Evolutionary conservation across 208 protist genomes (phyloP).

Genomic region (Acanthamoeba castellanii): DNA sequence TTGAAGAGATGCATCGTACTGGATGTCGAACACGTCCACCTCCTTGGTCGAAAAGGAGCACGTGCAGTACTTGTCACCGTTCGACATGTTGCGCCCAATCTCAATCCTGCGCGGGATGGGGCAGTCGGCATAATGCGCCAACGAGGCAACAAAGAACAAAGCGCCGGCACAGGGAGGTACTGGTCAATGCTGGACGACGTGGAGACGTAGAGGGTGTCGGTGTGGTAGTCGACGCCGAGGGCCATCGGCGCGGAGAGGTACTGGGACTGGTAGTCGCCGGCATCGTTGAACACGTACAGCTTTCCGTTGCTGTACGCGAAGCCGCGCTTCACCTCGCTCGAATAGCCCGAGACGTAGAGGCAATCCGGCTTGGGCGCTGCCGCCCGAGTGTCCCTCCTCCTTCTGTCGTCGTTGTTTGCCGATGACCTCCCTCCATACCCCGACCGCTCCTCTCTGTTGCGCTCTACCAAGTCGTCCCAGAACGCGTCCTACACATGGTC

Average conservation of each 20-base stretch:
- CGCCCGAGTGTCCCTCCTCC: no score
- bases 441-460: background rate
- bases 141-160: background rate
- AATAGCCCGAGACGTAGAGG: background rate
- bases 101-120: background rate
- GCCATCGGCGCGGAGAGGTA: background rate
- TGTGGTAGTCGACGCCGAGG: slow-evolving; percentile 12
- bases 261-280: background rate
- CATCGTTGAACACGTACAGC: background rate
- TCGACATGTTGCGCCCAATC: background rate
- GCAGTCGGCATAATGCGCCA: background rate
- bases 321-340: background rate
- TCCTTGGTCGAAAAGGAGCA: slow-evolving; percentile 9
- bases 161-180: background rate
- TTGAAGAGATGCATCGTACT: background rate
- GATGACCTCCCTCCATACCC: no score
- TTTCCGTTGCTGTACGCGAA: background rate
- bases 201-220: background rate
- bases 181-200: background rate
- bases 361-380: background rate
- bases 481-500: background rate
- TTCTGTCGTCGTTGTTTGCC: no score
- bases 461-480: background rate
- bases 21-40: slow-evolving; percentile 1
- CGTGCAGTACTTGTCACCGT: slow-evolving; percentile 43